Conservation (phyloP, 2,329 filamentous ascomycete genomes). For the Scytalidium sp. region DNA sequence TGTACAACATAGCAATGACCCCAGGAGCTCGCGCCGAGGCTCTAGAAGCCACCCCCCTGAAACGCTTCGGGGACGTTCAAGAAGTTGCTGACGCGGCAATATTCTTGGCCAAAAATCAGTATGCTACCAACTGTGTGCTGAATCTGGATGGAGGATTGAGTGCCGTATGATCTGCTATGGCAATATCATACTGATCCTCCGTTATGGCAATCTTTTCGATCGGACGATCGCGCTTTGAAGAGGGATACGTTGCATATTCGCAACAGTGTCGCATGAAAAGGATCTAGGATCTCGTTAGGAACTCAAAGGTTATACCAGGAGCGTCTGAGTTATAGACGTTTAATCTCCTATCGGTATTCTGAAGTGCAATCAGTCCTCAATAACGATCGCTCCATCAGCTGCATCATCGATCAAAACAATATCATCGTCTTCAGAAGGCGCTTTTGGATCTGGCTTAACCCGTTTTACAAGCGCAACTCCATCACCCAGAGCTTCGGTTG, state of each 20-base stretch:
- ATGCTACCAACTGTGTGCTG: slow-evolving; percentile 83
- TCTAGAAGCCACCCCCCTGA: slow-evolving; percentile 56
- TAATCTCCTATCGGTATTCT: neutral
- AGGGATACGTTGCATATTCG: neutral
- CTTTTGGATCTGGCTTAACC: slow-evolving; percentile 37
- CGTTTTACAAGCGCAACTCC: slow-evolving; percentile 18
- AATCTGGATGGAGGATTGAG: slow-evolving; percentile 85
- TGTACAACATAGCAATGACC: slow-evolving; percentile 41
- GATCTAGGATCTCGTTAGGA: too few species aligned
- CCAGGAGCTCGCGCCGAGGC: slow-evolving; percentile 29
- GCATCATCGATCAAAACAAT: slow-evolving; percentile 30
- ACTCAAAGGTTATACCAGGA: too few species aligned
- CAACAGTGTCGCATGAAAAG: too few species aligned
- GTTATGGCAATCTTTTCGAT: neutral
- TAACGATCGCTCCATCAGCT: slow-evolving; percentile 61
- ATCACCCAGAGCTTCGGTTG: slow-evolving; percentile 17
- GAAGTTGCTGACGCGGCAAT: slow-evolving; percentile 81
- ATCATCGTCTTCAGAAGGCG: slow-evolving; percentile 21
- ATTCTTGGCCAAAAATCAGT: slow-evolving; percentile 74
- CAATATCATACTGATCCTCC: neutral
- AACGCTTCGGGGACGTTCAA: slow-evolving; percentile 62
- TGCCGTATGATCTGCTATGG: slow-evolving; percentile 45
- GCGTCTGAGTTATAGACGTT: too few species aligned
- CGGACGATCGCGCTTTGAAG: neutral
- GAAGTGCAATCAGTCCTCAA: slow-evolving; percentile 51